These are phyloP conservation scores for Phytophthora sp. DNA, from an alignment of 352 stramenopile genomes.

Conservation along the genomic window DNA sequence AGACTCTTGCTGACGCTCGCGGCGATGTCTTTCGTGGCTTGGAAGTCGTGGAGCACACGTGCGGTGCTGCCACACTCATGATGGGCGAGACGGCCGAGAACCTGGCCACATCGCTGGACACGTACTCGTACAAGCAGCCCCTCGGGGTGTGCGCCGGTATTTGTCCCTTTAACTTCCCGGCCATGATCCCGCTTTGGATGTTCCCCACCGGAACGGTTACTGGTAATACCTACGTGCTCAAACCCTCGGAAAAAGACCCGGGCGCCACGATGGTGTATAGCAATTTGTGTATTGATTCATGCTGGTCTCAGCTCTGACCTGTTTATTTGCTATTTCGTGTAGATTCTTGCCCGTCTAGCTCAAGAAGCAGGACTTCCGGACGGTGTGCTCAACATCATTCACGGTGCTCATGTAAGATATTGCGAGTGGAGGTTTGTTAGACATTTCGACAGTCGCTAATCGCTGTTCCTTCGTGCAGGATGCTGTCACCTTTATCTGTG, in stretches of 20 bases:
- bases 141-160: slow-evolving; percentile 94
- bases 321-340: slow-evolving; percentile 1
- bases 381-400: slow-evolving; percentile 96
- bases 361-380: slow-evolving; percentile 93
- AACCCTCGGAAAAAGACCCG: slow-evolving; percentile 95
- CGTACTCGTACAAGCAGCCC: slow-evolving; percentile 96
- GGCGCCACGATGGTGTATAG: slow-evolving; percentile 77
- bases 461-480: slow-evolving; percentile 46
- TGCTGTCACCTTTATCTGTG: slow-evolving; percentile 96
- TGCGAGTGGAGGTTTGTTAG: not conserved
- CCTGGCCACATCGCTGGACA: slow-evolving; percentile 93
- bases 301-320: slow-evolving; percentile 1
- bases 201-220: slow-evolving; percentile 88
- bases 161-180: slow-evolving; percentile 96
- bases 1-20: slow-evolving; percentile 93
- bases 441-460: slow-evolving; percentile 12
- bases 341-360: slow-evolving; percentile 92
- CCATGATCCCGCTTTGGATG: slow-evolving; percentile 97
- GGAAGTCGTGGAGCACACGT: slow-evolving; percentile 84
- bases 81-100: slow-evolving; percentile 96
- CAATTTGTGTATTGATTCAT: not conserved
- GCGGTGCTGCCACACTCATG: slow-evolving; percentile 83
- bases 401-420: slow-evolving; percentile 68
- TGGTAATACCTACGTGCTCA: slow-evolving; percentile 98
- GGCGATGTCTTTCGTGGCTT: slow-evolving; percentile 98